Base-by-base conservation (phyloP, 2,329 filamentous ascomycete species). In the Colletotrichum sp. region DNA sequence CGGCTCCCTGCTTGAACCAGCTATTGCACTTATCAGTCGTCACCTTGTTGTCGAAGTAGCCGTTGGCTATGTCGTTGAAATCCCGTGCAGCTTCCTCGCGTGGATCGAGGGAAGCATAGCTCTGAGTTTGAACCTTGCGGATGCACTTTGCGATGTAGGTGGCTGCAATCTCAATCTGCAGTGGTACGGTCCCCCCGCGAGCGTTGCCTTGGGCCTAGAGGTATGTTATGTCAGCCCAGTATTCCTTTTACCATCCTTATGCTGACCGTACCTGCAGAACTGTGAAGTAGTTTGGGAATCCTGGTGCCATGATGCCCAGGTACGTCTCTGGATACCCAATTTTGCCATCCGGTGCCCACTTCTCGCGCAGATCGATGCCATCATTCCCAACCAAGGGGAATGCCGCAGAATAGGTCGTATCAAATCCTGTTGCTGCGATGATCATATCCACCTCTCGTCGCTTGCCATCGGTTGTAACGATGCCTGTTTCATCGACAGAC, bases 1-100 rank as follows among this genome's bases (percentile, higher is more conserved):
- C 65, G 3, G 26, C n/a, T 3, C 75, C 71, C n/a, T 60, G 67
- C 59, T 79, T 79, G 72, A 73, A 79, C 78, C 78, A 79, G 18
- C 64, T 75, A 18, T 77, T 77, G 66, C 78, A 80, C 4, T 12
- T 8, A 26, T 79, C 76, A n/a, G 24, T 57, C 26, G 65, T 28
- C 26, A 75, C 71, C 26, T 75, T 78, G 30, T 55, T 57, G 8
- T 36, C 30, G n/a, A 80, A 80, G 21, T 59, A 28, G 26, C 55
- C 55, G 24, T 59, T 59, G 13, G 3, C 55, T 24, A 59, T 59
- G 21, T 59, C 24, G 24, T 59, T 28, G 55, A 59, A 59, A 3
- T 59, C 24, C 7, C 26, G 12, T 9, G 24, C 55, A 28, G 55
- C 24, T 16, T 59, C 55, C 24, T 59, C 55, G 2, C 24, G 55